phyloP scores from a whole-genome alignment of 345 rosid genomes.

The Eucalyptus marginata region DNA sequence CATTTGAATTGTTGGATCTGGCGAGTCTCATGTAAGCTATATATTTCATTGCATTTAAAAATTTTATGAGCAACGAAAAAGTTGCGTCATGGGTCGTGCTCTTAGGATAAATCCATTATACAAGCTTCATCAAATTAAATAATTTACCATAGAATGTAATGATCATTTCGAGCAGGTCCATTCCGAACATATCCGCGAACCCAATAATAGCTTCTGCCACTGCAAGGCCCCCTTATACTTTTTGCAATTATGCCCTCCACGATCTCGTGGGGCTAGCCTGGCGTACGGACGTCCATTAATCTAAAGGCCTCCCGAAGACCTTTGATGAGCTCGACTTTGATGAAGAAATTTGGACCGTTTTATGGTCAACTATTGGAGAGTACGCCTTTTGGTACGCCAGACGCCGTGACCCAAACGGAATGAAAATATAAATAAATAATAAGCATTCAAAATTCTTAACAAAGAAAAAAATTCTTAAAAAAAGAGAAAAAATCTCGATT shows the following conservation, averaged over 20 bases:
- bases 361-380: background rate
- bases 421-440: background rate
- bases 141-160: background rate
- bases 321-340: background rate
- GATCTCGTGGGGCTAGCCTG: background rate
- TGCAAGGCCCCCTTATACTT: background rate
- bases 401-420: background rate
- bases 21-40: background rate
- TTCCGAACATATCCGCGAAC: background rate
- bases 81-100: background rate
- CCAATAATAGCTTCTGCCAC: background rate
- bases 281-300: background rate
- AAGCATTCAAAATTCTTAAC: background rate
- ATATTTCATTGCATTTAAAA: background rate
- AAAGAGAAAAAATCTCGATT: background rate
- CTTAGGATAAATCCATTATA: background rate
- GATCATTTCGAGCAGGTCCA: background rate
- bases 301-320: background rate
- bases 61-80: background rate
- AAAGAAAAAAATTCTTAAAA: background rate
- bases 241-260: background rate
- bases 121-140: background rate
- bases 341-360: background rate
- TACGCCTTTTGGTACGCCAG: background rate
- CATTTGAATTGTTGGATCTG: background rate